Evolutionary conservation across 1,284 basidiomycete genomes (phyloP).

Genomic region (Naganishia sp.): DNA sequence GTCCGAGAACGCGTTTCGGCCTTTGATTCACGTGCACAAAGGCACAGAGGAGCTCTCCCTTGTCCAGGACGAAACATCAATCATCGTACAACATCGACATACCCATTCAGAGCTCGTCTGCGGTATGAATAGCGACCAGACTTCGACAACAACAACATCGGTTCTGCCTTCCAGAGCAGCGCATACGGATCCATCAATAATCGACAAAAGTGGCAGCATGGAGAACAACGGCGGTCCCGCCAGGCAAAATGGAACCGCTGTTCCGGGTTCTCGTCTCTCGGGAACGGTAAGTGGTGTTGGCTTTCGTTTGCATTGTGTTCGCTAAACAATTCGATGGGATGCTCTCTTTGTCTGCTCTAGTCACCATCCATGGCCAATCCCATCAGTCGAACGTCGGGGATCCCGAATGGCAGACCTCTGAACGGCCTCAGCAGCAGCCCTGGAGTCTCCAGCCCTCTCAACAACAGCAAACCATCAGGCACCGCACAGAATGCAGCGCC

Average conservation of each 20-base stretch:
- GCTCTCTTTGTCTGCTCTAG: background rate
- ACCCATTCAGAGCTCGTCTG: background rate
- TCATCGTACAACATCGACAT: background rate
- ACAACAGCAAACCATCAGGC: constrained; percentile 7
- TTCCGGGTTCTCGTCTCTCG: constrained; percentile 4
- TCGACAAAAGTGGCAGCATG: background rate
- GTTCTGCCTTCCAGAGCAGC: background rate
- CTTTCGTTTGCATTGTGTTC: background rate
- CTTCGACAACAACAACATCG: constrained; percentile 4
- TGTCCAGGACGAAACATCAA: constrained; percentile 1
- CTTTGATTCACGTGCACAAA: constrained; percentile 15
- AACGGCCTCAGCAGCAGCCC: constrained; percentile 16
- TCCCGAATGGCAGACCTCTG: background rate
- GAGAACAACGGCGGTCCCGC: constrained; percentile 8
- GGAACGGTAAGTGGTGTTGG: background rate
- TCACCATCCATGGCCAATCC: constrained; percentile 6
- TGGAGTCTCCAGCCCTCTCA: constrained; percentile 15
- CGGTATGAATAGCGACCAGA: background rate
- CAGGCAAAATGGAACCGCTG: constrained; percentile 14
- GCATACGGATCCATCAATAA: background rate
- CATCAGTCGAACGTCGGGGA: constrained; percentile 6
- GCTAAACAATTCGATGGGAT: background rate
- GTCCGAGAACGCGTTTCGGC: background rate
- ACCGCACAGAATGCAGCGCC: background rate
- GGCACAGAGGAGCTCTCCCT: constrained; percentile 18